Conservation (phyloP, 306 rosid species). For the Quercus wislizeni region DNA sequence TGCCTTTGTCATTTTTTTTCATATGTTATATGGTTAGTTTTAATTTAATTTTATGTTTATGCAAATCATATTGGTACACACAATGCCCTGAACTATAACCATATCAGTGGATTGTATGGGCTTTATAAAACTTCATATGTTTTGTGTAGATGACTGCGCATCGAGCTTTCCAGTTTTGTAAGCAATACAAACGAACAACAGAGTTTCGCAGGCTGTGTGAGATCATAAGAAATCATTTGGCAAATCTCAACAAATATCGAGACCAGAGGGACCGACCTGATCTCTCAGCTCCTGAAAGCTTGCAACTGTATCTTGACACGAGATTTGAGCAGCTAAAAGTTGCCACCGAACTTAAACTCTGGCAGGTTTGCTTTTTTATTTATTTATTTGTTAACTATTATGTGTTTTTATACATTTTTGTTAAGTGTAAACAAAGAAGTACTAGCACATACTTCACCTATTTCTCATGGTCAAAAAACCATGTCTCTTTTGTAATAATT, state of each 20-base stretch:
- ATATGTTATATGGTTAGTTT: background rate
- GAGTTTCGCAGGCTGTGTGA: slow-evolving; percentile 94
- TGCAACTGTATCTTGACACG: slow-evolving; percentile 91
- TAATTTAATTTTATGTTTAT: no score
- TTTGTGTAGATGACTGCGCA: slow-evolving; percentile 93
- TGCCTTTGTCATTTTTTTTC: background rate
- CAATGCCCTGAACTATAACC: background rate
- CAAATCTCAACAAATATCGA: slow-evolving; percentile 86
- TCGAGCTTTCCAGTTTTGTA: slow-evolving; percentile 98
- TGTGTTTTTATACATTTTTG: background rate
- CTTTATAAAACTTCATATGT: background rate
- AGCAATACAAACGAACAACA: slow-evolving; percentile 89
- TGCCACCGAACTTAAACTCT: slow-evolving; percentile 91
- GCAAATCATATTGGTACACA: background rate
- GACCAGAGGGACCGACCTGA: slow-evolving; percentile 97
- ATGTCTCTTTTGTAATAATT: background rate
- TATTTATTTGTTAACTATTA: background rate
- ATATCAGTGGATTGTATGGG: background rate
- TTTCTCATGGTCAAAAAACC: background rate
- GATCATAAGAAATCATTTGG: slow-evolving; percentile 85
- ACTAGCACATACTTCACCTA: background rate
- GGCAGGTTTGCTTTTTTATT: slow-evolving; percentile 65
- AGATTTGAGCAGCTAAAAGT: slow-evolving; percentile 96
- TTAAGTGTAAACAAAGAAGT: background rate
- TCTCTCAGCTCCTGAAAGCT: slow-evolving; percentile 80